Conservation (phyloP, 2,329 filamentous ascomycete genomes). For the Exophiala dermatitidis region DNA sequence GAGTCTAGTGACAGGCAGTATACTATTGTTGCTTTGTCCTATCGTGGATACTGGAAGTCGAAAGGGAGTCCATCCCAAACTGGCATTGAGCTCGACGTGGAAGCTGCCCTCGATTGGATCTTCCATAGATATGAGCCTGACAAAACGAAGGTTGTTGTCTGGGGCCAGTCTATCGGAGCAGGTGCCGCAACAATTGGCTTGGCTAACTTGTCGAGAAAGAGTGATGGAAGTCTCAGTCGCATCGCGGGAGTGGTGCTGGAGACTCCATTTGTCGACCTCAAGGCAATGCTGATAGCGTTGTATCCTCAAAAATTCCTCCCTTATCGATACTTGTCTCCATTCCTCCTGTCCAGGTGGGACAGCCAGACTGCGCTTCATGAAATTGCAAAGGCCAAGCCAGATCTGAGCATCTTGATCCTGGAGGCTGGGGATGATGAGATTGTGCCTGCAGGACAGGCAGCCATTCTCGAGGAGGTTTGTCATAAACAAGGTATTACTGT, state of each 20-base stretch:
- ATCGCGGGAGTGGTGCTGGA: slow-evolving; percentile 58
- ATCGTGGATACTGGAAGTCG: slow-evolving; percentile 73
- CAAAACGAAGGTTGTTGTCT: slow-evolving; percentile 49
- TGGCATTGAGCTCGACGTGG: slow-evolving; percentile 62
- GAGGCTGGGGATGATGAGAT: slow-evolving; percentile 41
- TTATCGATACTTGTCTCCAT: slow-evolving; percentile 67
- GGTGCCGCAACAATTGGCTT: slow-evolving; percentile 54
- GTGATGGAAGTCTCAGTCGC: slow-evolving; percentile 10
- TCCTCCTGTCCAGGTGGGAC: slow-evolving; percentile 58
- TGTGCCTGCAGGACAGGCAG: slow-evolving; percentile 35
- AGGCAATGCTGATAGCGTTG: slow-evolving; percentile 61
- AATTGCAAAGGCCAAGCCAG: slow-evolving; percentile 30
- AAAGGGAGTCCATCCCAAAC: slow-evolving; percentile 59
- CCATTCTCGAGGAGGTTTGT: slow-evolving; percentile 33
- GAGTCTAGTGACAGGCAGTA: slow-evolving; percentile 22
- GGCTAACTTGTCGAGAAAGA: slow-evolving; percentile 13
- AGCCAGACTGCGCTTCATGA: slow-evolving; percentile 36
- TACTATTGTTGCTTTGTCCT: slow-evolving; percentile 46
- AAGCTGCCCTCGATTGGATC: slow-evolving; percentile 59
- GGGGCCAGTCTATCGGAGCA: slow-evolving; percentile 71
- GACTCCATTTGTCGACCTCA: slow-evolving; percentile 66
- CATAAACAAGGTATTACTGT: slow-evolving; percentile 31
- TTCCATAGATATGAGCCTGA: slow-evolving; percentile 34
- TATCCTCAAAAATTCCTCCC: slow-evolving; percentile 77
- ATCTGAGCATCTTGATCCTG: slow-evolving; percentile 34